Percentiles rank a stretch among this genome's conserved stretches.
Evolutionary conservation across 208 protist genomes (phyloP).

Genomic region (Acanthamoeba sp.): DNA sequence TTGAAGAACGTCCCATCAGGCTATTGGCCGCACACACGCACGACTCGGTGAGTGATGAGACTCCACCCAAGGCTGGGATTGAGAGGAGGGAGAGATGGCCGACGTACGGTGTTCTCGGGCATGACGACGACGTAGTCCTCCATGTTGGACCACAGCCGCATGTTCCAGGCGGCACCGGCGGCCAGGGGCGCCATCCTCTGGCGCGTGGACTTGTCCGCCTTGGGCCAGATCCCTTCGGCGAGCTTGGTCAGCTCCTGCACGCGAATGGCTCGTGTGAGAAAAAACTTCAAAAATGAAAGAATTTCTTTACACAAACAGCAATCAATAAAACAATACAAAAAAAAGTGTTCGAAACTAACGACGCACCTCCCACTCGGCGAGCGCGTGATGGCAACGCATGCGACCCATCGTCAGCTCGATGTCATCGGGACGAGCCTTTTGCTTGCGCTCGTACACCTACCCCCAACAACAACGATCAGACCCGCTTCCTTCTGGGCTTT

Average conservation of each 20-base stretch:
- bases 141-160: constrained; percentile 86
- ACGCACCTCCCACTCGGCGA: constrained; percentile 94
- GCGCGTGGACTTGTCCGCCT: constrained; percentile 86
- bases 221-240: constrained; percentile 93
- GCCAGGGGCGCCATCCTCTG: constrained; percentile 93
- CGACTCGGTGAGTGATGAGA: not conserved
- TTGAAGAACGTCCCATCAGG: constrained; percentile 95
- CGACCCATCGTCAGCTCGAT: constrained; percentile 95
- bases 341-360: not conserved
- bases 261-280: not conserved
- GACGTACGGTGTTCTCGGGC: constrained; percentile 92
- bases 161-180: constrained; percentile 96
- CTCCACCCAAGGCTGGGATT: not conserved
- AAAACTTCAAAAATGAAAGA: no score
- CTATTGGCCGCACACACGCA: not conserved
- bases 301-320: no score
- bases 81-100: not conserved
- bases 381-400: constrained; percentile 94
- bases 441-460: constrained; percentile 72
- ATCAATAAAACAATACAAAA: not conserved
- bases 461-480: not conserved
- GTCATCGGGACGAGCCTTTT: constrained; percentile 92
- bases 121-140: constrained; percentile 90
- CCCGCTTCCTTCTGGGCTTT: no score
- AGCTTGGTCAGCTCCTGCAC: constrained; percentile 91